phyloP scores from a whole-genome alignment of 2,329 filamentous ascomycete species.

The Myriangium duriaei region DNA sequence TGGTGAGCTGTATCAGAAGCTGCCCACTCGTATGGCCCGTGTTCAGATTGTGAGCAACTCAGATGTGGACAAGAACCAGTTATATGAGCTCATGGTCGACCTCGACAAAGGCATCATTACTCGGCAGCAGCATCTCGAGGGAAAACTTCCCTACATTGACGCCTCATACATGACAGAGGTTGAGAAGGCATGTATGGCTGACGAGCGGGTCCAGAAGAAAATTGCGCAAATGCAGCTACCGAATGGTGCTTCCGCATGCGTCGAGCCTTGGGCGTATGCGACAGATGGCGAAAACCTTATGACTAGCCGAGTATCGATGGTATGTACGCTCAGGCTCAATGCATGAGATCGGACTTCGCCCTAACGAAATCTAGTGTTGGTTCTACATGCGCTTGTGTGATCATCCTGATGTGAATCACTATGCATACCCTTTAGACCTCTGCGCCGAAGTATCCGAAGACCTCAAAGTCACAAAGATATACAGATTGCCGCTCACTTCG shows the following conservation, averaged over 20 bases:
- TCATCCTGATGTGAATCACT: constrained; percentile 21
- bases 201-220: constrained; percentile 20
- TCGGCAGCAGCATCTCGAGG: constrained; percentile 28
- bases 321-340: too few relatives aligned
- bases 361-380: constrained; percentile 17
- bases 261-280: constrained; percentile 23
- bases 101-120: not conserved
- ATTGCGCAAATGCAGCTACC: constrained; percentile 21
- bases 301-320: too few relatives aligned
- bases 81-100: constrained; percentile 14
- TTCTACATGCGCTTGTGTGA: constrained; percentile 23
- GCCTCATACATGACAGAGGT: too few relatives aligned
- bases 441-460: too few relatives aligned
- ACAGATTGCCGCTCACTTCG: constrained; percentile 22
- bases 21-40: constrained; percentile 30
- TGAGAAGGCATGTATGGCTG: constrained; percentile 38
- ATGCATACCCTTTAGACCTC: constrained; percentile 21
- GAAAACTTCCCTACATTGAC: constrained; percentile 34
- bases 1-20: constrained; percentile 14
- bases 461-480: constrained; percentile 27
- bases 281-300: constrained; percentile 18
- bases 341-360: too few relatives aligned
- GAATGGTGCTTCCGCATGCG: constrained; percentile 18
- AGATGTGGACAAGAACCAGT: constrained; percentile 15
- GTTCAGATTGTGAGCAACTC: constrained; percentile 43